Conservation (phyloP, 192 early-diverging fungal genomes). For the Linnemannia schmuckeri region DNA sequence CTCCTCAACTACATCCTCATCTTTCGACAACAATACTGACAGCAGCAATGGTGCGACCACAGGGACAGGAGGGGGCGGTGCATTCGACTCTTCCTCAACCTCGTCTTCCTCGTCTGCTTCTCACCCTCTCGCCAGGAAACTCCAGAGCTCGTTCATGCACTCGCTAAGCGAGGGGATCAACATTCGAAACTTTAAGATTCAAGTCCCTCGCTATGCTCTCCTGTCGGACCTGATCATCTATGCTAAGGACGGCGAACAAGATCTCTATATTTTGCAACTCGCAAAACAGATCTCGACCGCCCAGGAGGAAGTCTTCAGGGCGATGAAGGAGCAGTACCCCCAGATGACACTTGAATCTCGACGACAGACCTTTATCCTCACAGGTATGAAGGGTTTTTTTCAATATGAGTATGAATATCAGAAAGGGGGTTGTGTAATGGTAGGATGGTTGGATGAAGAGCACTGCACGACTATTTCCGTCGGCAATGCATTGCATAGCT, state of each 20-base stretch:
- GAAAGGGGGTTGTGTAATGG: not conserved
- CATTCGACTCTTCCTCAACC: not conserved
- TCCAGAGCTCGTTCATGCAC: conserved; percentile 33
- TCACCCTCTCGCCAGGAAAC: not conserved
- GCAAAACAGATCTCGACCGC: conserved; percentile 59
- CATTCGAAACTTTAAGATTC: conserved; percentile 68
- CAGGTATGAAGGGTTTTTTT: conserved; percentile 45
- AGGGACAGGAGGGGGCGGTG: not conserved
- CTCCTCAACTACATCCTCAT: conserved; percentile 28
- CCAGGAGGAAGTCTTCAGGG: conserved; percentile 51
- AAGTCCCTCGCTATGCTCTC: conserved; percentile 63
- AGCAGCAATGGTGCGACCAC: conserved; percentile 8
- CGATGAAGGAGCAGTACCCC: conserved; percentile 46
- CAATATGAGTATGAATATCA: not conserved
- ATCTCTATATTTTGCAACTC: conserved; percentile 38
- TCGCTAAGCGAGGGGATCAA: conserved; percentile 62
- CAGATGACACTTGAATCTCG: conserved; percentile 34
- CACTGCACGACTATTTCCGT: not conserved
- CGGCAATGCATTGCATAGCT: conserved; percentile 7
- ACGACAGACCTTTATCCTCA: conserved; percentile 60
- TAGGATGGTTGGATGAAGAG: not conserved
- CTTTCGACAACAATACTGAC: conserved; percentile 16
- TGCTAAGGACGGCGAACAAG: conserved; percentile 51
- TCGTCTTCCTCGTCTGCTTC: not conserved
- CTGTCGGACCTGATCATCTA: conserved; percentile 65